Base-by-base conservation (phyloP, 495 filamentous ascomycete genomes). In the Hypoxylon crocopeplum region DNA sequence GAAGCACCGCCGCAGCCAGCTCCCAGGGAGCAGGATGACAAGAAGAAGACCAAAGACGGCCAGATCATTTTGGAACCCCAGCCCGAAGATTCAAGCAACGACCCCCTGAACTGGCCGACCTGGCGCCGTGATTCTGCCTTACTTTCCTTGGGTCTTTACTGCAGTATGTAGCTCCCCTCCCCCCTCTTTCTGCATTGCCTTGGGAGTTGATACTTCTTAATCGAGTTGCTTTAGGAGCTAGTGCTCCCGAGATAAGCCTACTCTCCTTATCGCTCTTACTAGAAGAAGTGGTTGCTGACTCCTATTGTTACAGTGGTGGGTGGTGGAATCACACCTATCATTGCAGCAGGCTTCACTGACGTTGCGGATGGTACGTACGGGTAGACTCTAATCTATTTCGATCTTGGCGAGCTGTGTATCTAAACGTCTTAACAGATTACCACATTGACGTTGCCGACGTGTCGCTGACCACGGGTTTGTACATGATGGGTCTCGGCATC, bases 401-500 rank as follows among this genome's bases (percentile, higher is more conserved):
- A 46, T 6, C 7, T 13, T 20, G 2, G n/a, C 24, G 7, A 29
- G 1, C 10, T 8, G 24, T 42, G 24, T 16, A 19, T 17, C 47
- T 58, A 53, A 63, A 6, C 15, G 1, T 21, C n/a, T 13, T 0
- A 48, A 37, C 12, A 70, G 76, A 79, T 21, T 97, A 90, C 66
- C 57, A 81, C 52, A 86, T 97, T 11, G 79, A 83, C 4, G 86
- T 89, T 11, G 80, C 91, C 22, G 71, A 82, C 56, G 93, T 97
- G 27, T 88, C 94, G 1, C 84, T 94, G 36, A 97, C 94, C 1
- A 97, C 94, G 1, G 94, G 94, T 0, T 74, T 98, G 11, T 97
- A 91, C 71, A 98, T 98, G 94, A 78, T 96, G 84, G 94, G 94
- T 1, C 77, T 97, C 17, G 94, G 93, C 1, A 52, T 97, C 1